A percentile compares a stretch with the other conserved stretches of the same genome.
phyloP scores from a whole-genome alignment of 2,329 filamentous ascomycete genomes.

The Claviceps capensis region DNA sequence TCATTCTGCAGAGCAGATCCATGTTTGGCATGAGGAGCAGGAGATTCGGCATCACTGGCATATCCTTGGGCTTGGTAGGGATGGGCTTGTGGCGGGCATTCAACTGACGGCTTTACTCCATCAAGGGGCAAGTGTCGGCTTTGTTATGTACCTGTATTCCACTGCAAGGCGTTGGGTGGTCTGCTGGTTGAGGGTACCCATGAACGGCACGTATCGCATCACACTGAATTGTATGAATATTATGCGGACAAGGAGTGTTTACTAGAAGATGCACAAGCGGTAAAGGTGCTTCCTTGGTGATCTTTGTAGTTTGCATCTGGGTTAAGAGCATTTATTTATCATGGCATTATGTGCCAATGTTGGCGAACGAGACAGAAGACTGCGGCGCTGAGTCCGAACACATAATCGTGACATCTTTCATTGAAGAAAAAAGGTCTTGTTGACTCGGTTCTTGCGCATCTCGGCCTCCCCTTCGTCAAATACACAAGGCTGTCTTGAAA shows the following conservation, averaged over 20 bases:
- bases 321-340: too few relatives aligned
- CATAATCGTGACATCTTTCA: too few relatives aligned
- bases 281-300: too few relatives aligned
- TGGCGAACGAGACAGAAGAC: too few relatives aligned
- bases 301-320: too few relatives aligned
- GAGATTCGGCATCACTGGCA: conserved; percentile 49
- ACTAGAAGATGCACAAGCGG: too few relatives aligned
- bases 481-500: neutral
- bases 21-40: conserved; percentile 61
- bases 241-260: neutral
- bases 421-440: neutral
- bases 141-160: neutral
- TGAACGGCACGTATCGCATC: neutral
- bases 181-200: neutral
- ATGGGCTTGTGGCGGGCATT: conserved; percentile 58
- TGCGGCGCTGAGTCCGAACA: too few relatives aligned
- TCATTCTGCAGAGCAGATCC: conserved; percentile 54
- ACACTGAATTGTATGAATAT: neutral
- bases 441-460: neutral
- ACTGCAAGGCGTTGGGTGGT: neutral
- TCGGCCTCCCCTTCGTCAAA: neutral
- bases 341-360: too few relatives aligned
- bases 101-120: conserved; percentile 16
- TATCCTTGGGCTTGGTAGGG: conserved; percentile 54
- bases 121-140: neutral